phyloP scores from a whole-genome alignment of 495 filamentous ascomycete genomes.

The Beverwykella pulmonaria region DNA sequence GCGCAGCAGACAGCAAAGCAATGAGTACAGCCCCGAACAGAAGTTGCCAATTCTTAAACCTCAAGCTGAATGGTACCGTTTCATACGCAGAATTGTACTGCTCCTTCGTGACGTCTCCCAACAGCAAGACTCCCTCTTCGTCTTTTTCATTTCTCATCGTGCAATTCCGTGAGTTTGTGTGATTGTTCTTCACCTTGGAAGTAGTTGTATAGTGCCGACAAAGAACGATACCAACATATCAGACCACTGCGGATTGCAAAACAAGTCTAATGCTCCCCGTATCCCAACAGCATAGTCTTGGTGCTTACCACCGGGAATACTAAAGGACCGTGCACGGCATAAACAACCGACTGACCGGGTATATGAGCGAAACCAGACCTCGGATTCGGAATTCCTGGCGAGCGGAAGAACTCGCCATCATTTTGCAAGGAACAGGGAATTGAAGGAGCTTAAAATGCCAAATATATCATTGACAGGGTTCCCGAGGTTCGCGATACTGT shows the following conservation, averaged over 20 bases:
- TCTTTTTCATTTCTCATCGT: not conserved
- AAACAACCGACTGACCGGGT: constrained; percentile 3
- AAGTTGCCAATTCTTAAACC: not conserved
- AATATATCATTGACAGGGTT: not conserved
- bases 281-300: not conserved
- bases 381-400: not conserved
- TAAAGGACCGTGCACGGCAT: not conserved
- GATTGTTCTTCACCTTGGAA: not conserved
- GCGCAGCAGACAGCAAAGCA: not conserved
- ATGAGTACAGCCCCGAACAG: not conserved
- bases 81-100: not conserved
- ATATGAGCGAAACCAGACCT: not conserved
- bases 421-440: not conserved
- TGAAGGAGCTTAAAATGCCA: not conserved
- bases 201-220: not conserved
- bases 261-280: not conserved
- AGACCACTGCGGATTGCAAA: not conserved
- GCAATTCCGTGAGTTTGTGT: not conserved
- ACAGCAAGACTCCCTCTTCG: not conserved
- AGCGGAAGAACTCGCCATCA: not conserved
- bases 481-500: not conserved
- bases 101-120: not conserved
- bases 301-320: not conserved
- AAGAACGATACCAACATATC: not conserved
- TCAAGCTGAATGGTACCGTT: too few species aligned